phyloP scores from a whole-genome alignment of 2,329 filamentous ascomycete genomes.

The Macrophomina pseudophaseolina region DNA sequence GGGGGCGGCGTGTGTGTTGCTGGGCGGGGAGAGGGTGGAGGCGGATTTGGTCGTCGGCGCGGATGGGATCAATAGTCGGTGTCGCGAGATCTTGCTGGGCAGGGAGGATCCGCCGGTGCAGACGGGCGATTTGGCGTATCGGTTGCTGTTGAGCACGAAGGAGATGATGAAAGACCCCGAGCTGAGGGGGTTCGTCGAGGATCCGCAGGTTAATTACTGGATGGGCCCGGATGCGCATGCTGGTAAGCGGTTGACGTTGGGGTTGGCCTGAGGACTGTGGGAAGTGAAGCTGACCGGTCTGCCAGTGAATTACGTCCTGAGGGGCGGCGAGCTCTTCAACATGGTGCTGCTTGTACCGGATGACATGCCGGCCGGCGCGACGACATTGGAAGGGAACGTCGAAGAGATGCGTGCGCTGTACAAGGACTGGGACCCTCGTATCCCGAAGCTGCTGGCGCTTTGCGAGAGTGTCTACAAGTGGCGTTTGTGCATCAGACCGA shows the following conservation, averaged over 20 bases:
- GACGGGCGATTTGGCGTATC: slow-evolving; percentile 59
- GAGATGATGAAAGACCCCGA: slow-evolving; percentile 55
- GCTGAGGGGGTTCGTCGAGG: slow-evolving; percentile 50
- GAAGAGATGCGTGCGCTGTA: slow-evolving; percentile 61
- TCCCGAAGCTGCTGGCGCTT: slow-evolving; percentile 60
- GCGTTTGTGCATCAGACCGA: slow-evolving; percentile 62
- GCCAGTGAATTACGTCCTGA: slow-evolving; percentile 56
- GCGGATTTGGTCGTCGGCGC: slow-evolving; percentile 55
- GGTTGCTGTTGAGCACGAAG: slow-evolving; percentile 53
- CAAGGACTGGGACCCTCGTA: slow-evolving; percentile 61
- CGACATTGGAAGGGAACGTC: slow-evolving; percentile 56
- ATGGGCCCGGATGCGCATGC: slow-evolving; percentile 58
- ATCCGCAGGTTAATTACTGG: slow-evolving; percentile 60
- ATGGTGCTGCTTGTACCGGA: slow-evolving; percentile 59
- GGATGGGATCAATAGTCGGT: slow-evolving; percentile 55
- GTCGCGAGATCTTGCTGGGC: slow-evolving; percentile 53
- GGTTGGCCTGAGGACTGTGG: no score
- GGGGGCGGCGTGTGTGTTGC: slow-evolving; percentile 39
- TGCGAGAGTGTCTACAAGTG: slow-evolving; percentile 67
- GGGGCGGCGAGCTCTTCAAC: slow-evolving; percentile 56
- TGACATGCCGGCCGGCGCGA: slow-evolving; percentile 53
- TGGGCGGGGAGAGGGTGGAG: slow-evolving; percentile 38
- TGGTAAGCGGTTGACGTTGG: slow-evolving; percentile 32
- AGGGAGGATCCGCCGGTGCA: slow-evolving; percentile 52
- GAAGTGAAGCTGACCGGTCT: background rate